A percentile compares a stretch with the other conserved stretches of the same genome.
Conservation (phyloP, 257 asterid genomes). For the Henckelia pumila region DNA sequence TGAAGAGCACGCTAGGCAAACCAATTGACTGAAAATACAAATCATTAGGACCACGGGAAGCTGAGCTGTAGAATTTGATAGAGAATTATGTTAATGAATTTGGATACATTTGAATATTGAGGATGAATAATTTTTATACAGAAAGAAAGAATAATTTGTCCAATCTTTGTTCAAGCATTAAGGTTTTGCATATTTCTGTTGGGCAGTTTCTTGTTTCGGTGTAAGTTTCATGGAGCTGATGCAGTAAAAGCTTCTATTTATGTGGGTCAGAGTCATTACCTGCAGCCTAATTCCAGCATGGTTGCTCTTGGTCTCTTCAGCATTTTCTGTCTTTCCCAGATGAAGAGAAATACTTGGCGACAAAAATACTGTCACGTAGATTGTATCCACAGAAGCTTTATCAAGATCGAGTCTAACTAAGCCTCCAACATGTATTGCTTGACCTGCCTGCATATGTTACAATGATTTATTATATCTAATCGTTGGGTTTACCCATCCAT, state of each 20-base stretch:
- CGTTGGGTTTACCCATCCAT: background rate
- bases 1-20: background rate
- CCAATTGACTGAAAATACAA: background rate
- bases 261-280: slow-evolving; percentile 43
- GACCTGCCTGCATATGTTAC: slow-evolving; percentile 69
- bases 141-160: background rate
- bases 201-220: background rate
- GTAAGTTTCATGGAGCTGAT: background rate
- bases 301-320: slow-evolving; percentile 71
- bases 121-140: too few relatives aligned
- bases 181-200: slow-evolving; percentile 2
- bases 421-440: slow-evolving; percentile 78
- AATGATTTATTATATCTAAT: slow-evolving; percentile 10
- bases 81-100: too few relatives aligned
- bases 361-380: slow-evolving; percentile 76
- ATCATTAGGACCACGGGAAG: too few relatives aligned
- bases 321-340: slow-evolving; percentile 81
- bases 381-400: slow-evolving; percentile 74
- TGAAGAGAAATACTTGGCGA: slow-evolving; percentile 78
- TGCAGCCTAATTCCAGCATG: slow-evolving; percentile 85
- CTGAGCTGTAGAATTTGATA: too few relatives aligned
- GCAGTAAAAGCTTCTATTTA: background rate
- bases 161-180: background rate
- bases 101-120: background rate
- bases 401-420: slow-evolving; percentile 73